Evolutionary conservation across 345 rosid species (phyloP).

Genomic region (Eucalyptus paniculata): DNA sequence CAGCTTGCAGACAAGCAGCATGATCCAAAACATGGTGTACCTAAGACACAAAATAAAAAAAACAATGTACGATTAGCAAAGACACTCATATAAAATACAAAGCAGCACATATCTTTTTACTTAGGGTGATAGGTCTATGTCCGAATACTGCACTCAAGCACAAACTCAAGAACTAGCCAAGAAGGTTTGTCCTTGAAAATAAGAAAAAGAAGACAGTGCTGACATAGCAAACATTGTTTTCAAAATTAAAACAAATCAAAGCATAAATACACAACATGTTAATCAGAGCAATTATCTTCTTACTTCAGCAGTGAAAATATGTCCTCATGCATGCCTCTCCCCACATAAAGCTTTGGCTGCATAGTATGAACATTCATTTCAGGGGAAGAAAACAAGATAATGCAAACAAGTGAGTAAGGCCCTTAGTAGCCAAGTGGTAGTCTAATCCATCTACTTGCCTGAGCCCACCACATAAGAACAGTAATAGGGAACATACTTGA

Average conservation of each 20-base stretch:
- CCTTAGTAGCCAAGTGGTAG: too few species aligned
- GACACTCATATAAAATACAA: neutral
- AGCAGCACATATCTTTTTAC: neutral
- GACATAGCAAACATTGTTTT: neutral
- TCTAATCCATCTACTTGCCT: too few species aligned
- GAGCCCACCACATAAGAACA: too few species aligned
- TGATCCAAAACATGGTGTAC: constrained; percentile 91
- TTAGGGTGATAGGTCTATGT: neutral
- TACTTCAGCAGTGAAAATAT: too few species aligned
- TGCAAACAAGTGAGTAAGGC: too few species aligned
- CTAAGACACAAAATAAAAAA: constrained; percentile 13
- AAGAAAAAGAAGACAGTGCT: neutral
- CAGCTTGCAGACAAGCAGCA: constrained; percentile 81
- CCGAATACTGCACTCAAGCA: neutral
- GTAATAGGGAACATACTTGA: constrained; percentile 28
- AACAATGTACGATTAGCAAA: neutral
- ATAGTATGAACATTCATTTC: too few species aligned
- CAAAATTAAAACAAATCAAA: neutral
- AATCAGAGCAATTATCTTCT: too few species aligned
- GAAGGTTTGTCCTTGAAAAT: neutral
- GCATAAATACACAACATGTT: neutral
- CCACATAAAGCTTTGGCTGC: too few species aligned
- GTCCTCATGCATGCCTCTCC: too few species aligned
- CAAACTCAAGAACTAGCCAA: neutral
- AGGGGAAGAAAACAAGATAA: too few species aligned